Evolutionary conservation across 768 basidiomycete genomes (phyloP).

Genomic region (Russula compacta): DNA sequence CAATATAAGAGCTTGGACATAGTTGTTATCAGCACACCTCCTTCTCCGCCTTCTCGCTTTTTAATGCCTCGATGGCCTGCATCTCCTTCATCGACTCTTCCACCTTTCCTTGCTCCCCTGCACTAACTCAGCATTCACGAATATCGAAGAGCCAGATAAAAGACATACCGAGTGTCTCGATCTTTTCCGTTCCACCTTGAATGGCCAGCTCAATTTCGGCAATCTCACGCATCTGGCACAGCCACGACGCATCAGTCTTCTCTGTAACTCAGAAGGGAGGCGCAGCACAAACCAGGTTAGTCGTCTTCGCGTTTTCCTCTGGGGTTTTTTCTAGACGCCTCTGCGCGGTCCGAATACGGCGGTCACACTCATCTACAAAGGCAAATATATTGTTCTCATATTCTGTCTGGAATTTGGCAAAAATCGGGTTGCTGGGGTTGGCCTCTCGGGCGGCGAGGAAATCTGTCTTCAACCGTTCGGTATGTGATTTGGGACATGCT

Average conservation of each 20-base stretch:
- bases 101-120: slow-evolving; percentile 97
- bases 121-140: slow-evolving; percentile 1
- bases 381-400: slow-evolving; percentile 92
- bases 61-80: slow-evolving; percentile 94
- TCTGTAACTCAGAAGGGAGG: neutral
- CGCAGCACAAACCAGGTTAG: slow-evolving; percentile 66
- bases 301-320: slow-evolving; percentile 98
- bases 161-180: slow-evolving; percentile 75
- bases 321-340: slow-evolving; percentile 97
- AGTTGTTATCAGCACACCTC: slow-evolving; percentile 48
- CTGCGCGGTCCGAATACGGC: slow-evolving; percentile 89
- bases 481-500: slow-evolving; percentile 94
- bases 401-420: slow-evolving; percentile 85
- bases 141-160: neutral
- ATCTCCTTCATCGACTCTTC: slow-evolving; percentile 98
- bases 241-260: neutral
- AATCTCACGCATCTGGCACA: slow-evolving; percentile 88
- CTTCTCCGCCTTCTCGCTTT: slow-evolving; percentile 91
- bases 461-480: slow-evolving; percentile 86
- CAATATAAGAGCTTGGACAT: neutral
- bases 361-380: slow-evolving; percentile 97
- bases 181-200: slow-evolving; percentile 97
- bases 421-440: slow-evolving; percentile 70
- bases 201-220: slow-evolving; percentile 98
- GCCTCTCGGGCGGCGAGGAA: slow-evolving; percentile 73